Evolutionary conservation across 1,284 basidiomycete species (phyloP), one percentile per base, ranked within the genome.

Genomic region (Baeospora myosura): DNA sequence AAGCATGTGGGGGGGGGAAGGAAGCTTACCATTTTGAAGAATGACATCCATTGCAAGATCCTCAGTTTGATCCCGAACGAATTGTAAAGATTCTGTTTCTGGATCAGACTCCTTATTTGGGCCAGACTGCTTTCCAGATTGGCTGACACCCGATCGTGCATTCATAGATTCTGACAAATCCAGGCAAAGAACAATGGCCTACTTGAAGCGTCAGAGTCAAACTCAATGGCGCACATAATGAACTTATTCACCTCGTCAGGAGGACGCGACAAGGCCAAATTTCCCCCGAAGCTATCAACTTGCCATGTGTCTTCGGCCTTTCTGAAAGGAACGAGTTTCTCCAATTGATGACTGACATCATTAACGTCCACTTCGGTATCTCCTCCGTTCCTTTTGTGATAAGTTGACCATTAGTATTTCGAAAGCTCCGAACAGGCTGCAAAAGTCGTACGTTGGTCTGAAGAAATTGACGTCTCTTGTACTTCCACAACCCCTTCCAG

Each of bases 181-280:
- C 2, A 58, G 43, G 31, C 57, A 58, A 4, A 58, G 31, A 14
- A 58, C 41, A 35, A 58, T 54, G 0, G 57, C 57, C 56, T 58
- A 25, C 14, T 21, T 24, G 14, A 26, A 40, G 14, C 18, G 32
- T 21, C 5, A 41, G 22, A n/a, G 7, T 17, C 14, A 22, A 34
- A 18, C 16, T 20, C 41, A 33, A 25, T 14, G 21, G 17, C 10
- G 18, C 12, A 46, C n/a, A 38, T 4, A 18, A 34, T 23, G 10
- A 8, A 18, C 37, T 8, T 20, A n/a, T n/a, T n/a, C n/a, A 54
- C 51, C 44, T 54, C 52, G 32, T 51, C 51, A 2, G 52, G 52
- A 14, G 49, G 46, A 10, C 52, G 44, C n/a, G 31, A 44, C 29
- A 24, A 7, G 7, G 38, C 40, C 21, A 43, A 40, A 4, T 51